phyloP scores from a whole-genome alignment of 2,329 filamentous ascomycete genomes.

The Chrysoporthe puriensis region DNA sequence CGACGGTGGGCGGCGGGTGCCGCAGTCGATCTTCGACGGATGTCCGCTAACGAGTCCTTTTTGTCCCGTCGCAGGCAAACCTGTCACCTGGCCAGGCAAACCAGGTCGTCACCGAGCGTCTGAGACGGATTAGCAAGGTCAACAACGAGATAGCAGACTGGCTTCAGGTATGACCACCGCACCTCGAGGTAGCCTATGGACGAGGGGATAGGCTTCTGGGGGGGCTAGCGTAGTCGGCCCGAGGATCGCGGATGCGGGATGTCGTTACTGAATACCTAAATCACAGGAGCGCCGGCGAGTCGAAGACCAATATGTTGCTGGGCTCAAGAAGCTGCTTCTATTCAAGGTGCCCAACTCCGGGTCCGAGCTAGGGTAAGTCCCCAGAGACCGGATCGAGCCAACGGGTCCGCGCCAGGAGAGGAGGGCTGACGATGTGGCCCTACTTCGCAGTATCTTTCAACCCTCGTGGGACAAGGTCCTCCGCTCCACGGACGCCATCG shows the following conservation, averaged over 20 bases:
- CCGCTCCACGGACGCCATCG: constrained; percentile 76
- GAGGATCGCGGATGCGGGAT: neutral
- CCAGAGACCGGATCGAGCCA: neutral
- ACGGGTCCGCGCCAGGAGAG: neutral
- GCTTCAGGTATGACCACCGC: constrained; percentile 72
- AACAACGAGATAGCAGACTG: constrained; percentile 95
- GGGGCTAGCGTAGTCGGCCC: neutral
- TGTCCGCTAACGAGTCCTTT: constrained; percentile 26
- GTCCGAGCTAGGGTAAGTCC: constrained; percentile 81
- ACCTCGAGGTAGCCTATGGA: constrained; percentile 11
- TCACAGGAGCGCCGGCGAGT: constrained; percentile 85
- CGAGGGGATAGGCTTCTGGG: neutral
- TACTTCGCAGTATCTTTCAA: constrained; percentile 74
- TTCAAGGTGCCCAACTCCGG: constrained; percentile 74
- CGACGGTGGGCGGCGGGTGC: neutral
- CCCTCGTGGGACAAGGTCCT: constrained; percentile 88
- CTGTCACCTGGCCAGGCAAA: constrained; percentile 84
- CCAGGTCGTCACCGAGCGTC: constrained; percentile 79
- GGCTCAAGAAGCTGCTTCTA: constrained; percentile 78
- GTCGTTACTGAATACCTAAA: constrained; percentile 29
- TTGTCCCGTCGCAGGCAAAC: constrained; percentile 61
- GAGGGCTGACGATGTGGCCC: constrained; percentile 11
- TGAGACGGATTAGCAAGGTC: constrained; percentile 82
- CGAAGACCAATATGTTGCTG: constrained; percentile 86
- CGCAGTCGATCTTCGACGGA: constrained; percentile 1